Base-by-base conservation (phyloP, 225 moss, liverwort and hornwort genomes). In the Neckera pumila region DNA sequence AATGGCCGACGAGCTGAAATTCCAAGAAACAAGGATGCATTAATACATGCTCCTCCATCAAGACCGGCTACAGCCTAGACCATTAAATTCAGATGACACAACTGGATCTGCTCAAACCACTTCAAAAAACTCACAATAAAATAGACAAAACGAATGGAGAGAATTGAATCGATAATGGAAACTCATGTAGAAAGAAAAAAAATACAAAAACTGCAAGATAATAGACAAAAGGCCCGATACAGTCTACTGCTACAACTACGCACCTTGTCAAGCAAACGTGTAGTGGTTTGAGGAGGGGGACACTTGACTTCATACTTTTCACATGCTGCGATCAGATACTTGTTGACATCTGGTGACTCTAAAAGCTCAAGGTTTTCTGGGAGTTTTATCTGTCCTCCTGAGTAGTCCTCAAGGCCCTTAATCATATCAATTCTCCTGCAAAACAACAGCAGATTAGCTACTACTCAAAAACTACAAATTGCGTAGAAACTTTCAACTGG, bases 231-330 rank as follows among this genome's bases (percentile, higher is more conserved):
- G 53, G 67, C 28, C 38, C 12, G 2, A 34, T 58, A 47, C 45
- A 63, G 42, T 40, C 61, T 30, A 72, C 25, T 81, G 42, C 45
- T 70, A n/a, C 25, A 12, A 83, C 25, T 38, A 77, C 71, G 42
- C 30, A 96, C 95, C 96, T 98, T 97, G 89, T 97, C 98, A 75
- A 98, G 95, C 80, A 96, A 90, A 64, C 97, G 97, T 78, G 96
- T 94, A 7, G 96, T 96, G 75, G 97, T 96, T 79, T 94, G 95
- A 86, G 98, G 98, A 82, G 97, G 98, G 31, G 96, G 96, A 89
- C 96, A 98, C 87, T 96, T 96, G 53, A 98, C 92, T 63, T 95
- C 96, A 84, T 93, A 87, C 91, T 59, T 54, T 54, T 91, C 92
- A 82, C 95, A 95, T 42, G 86, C 89, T 81, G 89, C 92, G 77